Base-by-base conservation (phyloP, 2,329 filamentous ascomycete genomes). In the Diaporthe longicolla region DNA sequence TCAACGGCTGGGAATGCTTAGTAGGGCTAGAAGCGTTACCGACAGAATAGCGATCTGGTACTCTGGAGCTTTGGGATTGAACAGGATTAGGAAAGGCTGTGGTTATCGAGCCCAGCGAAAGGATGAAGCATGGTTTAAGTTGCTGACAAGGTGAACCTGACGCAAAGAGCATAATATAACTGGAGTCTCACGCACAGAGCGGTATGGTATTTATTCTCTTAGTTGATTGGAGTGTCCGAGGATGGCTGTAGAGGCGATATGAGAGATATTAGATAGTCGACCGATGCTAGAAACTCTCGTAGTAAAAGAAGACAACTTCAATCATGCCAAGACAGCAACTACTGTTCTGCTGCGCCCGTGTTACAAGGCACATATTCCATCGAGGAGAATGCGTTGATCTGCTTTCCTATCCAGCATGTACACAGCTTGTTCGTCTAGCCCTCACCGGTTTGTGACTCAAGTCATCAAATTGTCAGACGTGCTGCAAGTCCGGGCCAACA, bases 1-100 rank as follows among this genome's bases (percentile, higher is more conserved):
- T 54, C 21, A 40, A 8, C 11, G 48, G 63, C 48, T 29, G 32
- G 1, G 57, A 57, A 57, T 37, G 82, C 82, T 32, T n/a, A 21
- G 17, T 21, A 66, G 21, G 70, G 24, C 26, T 24, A 21, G n/a
- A 37, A 32, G 45, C 5, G 35, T 52, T 35, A 13, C 26, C 19
- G 11, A 66, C 29, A 52, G n/a, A 24, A 17, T 37, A 32, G 29
- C 10, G 61, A 9, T 54, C 10, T 54, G 29, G 32, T 24, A 50
- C 29, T 48, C 24, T 11, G 63, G 32, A 54, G 48, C 63, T 54
- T 54, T 54, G 63, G 63, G 63, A 54, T 68, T 54, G 63, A 68
- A 68, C 45, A 54, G 48, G 54, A 29, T 68, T 68, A 26, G 45
- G 63, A 50, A 68, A 54, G 21, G 63, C 48, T 40, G 48, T 35